Conservation (phyloP, 2,329 filamentous ascomycete genomes). For the Hypoxylon sp. region DNA sequence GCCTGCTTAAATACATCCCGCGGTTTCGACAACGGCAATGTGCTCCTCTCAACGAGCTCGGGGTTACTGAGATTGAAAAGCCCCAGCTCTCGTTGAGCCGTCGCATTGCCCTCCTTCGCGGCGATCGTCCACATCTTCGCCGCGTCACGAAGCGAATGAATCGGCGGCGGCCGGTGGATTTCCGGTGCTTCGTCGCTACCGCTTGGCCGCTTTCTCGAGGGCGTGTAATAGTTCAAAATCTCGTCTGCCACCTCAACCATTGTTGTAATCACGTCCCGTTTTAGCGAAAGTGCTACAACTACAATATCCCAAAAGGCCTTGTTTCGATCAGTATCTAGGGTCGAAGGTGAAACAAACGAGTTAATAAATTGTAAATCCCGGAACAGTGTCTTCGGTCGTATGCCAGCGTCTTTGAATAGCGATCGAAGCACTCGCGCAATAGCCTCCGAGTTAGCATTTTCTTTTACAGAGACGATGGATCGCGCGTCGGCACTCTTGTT, state of each 20-base stretch:
- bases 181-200: constrained; percentile 54
- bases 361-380: constrained; percentile 84
- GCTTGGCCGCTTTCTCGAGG: constrained; percentile 67
- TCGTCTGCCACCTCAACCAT: constrained; percentile 83
- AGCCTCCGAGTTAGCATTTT: constrained; percentile 70
- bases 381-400: constrained; percentile 85
- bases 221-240: constrained; percentile 77
- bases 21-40: constrained; percentile 85
- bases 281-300: constrained; percentile 87
- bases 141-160: constrained; percentile 80
- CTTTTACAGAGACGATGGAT: constrained; percentile 64
- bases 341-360: constrained; percentile 72
- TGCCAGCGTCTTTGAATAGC: constrained; percentile 75
- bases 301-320: constrained; percentile 94
- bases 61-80: constrained; percentile 95
- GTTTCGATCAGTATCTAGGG: constrained; percentile 74
- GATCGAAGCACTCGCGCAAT: constrained; percentile 77
- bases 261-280: constrained; percentile 87
- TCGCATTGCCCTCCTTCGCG: constrained; percentile 89
- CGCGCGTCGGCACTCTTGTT: constrained; percentile 64
- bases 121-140: constrained; percentile 93
- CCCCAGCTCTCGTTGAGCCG: constrained; percentile 91
- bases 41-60: constrained; percentile 84
- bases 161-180: constrained; percentile 69
- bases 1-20: constrained; percentile 92